phyloP scores from a whole-genome alignment of 345 rosid species.

The Fremontodendron californicum region DNA sequence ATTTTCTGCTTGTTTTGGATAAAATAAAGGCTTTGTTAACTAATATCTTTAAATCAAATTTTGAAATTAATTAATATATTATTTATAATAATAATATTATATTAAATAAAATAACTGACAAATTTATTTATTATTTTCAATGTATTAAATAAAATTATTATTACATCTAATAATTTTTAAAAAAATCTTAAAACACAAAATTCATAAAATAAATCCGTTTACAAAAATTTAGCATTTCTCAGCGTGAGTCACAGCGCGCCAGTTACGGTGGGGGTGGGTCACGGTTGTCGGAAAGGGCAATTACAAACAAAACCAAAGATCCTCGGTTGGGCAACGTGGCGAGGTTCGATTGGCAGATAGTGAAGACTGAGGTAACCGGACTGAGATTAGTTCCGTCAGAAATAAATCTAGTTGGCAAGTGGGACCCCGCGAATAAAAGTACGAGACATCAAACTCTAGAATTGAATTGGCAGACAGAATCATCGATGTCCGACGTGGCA shows the following conservation, averaged over 20 bases:
- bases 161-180: too few relatives aligned
- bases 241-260: background rate
- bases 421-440: background rate
- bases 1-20: background rate
- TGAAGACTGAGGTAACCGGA: background rate
- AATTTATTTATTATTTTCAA: too few relatives aligned
- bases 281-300: background rate
- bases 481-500: constrained; percentile 8
- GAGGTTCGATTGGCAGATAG: background rate
- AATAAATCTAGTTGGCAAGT: background rate
- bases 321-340: background rate
- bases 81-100: too few relatives aligned
- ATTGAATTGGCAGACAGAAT: background rate
- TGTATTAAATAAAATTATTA: too few relatives aligned
- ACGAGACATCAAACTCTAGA: background rate
- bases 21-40: too few relatives aligned
- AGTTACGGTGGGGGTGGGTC: background rate
- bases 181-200: too few relatives aligned
- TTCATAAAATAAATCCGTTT: too few relatives aligned
- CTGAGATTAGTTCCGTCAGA: background rate
- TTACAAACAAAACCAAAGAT: background rate
- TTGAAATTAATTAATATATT: too few relatives aligned
- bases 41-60: too few relatives aligned
- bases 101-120: too few relatives aligned
- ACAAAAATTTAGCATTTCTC: background rate